Conservation (phyloP, 176 grass and related monocot genomes). For the Tillandsia fasciculata region DNA sequence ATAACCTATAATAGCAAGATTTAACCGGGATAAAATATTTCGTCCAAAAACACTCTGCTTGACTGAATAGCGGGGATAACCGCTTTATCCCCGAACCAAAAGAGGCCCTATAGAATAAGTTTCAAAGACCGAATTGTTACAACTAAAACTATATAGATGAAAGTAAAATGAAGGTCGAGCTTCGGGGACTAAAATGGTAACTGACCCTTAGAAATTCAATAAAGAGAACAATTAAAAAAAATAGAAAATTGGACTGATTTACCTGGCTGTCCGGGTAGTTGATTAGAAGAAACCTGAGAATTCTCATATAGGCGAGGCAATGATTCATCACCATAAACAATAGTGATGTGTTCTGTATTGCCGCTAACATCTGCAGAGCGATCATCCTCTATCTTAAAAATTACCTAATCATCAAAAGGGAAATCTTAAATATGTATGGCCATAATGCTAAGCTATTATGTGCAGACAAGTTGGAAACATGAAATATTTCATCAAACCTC, state of each 20-base stretch:
- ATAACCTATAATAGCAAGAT: too few species aligned
- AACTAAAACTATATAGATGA: too few species aligned
- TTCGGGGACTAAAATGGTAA: too few species aligned
- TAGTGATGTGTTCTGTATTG: conserved; percentile 60
- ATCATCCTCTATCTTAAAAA: conserved; percentile 95
- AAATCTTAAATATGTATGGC: conserved; percentile 9
- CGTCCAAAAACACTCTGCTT: too few species aligned
- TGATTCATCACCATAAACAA: conserved; percentile 83
- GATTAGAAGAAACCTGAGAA: conserved; percentile 72
- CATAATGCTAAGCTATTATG: neutral
- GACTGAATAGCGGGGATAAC: too few species aligned
- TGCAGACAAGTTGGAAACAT: neutral
- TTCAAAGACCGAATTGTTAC: too few species aligned
- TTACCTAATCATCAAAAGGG: conserved; percentile 45
- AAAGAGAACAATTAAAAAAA: conserved; percentile 15
- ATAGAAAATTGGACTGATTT: conserved; percentile 2
- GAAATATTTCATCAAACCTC: neutral
- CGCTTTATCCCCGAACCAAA: too few species aligned
- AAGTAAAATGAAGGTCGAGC: too few species aligned
- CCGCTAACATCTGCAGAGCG: conserved; percentile 60
- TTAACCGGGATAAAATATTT: too few species aligned
- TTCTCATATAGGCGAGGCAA: conserved; percentile 86
- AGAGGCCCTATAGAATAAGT: too few species aligned
- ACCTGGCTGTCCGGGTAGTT: conserved; percentile 86
- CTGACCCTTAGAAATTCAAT: conserved; percentile 1